A percentile compares a stretch with the other conserved stretches of the same genome.
phyloP scores from a whole-genome alignment of 2,329 filamentous ascomycete species.

The Aspergillus glaucus region DNA sequence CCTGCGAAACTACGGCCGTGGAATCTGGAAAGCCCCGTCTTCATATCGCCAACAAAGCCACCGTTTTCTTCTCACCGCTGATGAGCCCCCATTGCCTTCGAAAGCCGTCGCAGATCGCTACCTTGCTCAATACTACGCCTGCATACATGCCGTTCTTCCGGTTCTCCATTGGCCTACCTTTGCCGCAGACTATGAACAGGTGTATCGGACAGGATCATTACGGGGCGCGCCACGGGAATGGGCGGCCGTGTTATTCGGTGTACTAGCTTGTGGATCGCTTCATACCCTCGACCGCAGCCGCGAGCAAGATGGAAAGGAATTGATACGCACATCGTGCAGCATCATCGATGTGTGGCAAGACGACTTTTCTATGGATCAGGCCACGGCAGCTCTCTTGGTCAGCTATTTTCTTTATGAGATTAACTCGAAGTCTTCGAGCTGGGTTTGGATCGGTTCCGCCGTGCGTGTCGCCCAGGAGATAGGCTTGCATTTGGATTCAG shows the following conservation, averaged over 20 bases:
- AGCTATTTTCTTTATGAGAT: conserved; percentile 77
- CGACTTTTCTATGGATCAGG: conserved; percentile 68
- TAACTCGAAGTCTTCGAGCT: conserved; percentile 78
- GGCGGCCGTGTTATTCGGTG: conserved; percentile 72
- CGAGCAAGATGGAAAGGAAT: conserved; percentile 55
- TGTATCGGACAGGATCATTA: conserved; percentile 63
- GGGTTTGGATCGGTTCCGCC: conserved; percentile 76
- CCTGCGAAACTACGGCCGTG: conserved; percentile 65
- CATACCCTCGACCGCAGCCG: conserved; percentile 57
- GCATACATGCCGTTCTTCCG: conserved; percentile 73
- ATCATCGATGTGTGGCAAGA: conserved; percentile 78
- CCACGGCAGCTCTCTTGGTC: conserved; percentile 63
- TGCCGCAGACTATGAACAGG: conserved; percentile 63
- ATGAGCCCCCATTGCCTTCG: conserved; percentile 62
- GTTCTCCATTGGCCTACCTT: conserved; percentile 86
- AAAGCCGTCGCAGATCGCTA: conserved; percentile 65
- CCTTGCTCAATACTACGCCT: conserved; percentile 67
- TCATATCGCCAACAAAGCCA: conserved; percentile 54
- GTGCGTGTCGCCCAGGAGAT: conserved; percentile 78
- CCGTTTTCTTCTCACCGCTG: conserved; percentile 46
- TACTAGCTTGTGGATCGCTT: conserved; percentile 75
- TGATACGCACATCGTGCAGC: conserved; percentile 64
- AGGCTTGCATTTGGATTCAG: conserved; percentile 69
- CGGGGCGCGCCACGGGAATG: conserved; percentile 61
- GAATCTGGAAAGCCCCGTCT: conserved; percentile 72